Evolutionary conservation across 176 grass and related monocot species (phyloP).

Genomic region (Rhynchospora breviuscula): DNA sequence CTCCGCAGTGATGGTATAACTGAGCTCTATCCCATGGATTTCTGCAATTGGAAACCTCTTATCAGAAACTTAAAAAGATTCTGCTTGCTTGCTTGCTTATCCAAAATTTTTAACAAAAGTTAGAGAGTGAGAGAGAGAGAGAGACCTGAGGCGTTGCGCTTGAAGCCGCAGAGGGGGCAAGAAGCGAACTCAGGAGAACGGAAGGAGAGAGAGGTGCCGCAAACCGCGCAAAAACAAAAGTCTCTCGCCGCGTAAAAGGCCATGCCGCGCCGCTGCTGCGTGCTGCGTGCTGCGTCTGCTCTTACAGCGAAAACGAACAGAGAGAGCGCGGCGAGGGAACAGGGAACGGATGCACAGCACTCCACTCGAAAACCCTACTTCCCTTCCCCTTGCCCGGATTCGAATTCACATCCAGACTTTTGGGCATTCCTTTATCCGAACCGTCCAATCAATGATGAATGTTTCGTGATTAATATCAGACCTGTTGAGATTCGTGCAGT

Average conservation of each 20-base stretch:
- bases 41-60: slow-evolving; percentile 28
- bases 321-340: too few relatives aligned
- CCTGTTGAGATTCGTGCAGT: too few relatives aligned
- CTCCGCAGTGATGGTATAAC: slow-evolving; percentile 51
- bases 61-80: neutral
- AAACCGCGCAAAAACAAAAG: slow-evolving; percentile 74
- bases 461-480: too few relatives aligned
- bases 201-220: slow-evolving; percentile 72
- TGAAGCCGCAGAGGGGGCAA: slow-evolving; percentile 78
- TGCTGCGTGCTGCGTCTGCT: too few relatives aligned
- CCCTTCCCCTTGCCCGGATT: too few relatives aligned
- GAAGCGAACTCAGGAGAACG: slow-evolving; percentile 35
- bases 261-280: slow-evolving; percentile 31
- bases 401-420: too few relatives aligned
- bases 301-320: too few relatives aligned
- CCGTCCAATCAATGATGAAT: too few relatives aligned
- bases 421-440: too few relatives aligned
- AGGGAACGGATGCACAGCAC: too few relatives aligned
- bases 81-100: neutral
- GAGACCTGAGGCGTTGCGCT: slow-evolving; percentile 57
- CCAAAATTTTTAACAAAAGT: neutral
- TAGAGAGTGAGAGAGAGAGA: neutral
- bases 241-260: slow-evolving; percentile 58
- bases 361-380: too few relatives aligned
- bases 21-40: slow-evolving; percentile 53